phyloP scores from a whole-genome alignment of 106 monocot genomes.

The Allium cepa region DNA sequence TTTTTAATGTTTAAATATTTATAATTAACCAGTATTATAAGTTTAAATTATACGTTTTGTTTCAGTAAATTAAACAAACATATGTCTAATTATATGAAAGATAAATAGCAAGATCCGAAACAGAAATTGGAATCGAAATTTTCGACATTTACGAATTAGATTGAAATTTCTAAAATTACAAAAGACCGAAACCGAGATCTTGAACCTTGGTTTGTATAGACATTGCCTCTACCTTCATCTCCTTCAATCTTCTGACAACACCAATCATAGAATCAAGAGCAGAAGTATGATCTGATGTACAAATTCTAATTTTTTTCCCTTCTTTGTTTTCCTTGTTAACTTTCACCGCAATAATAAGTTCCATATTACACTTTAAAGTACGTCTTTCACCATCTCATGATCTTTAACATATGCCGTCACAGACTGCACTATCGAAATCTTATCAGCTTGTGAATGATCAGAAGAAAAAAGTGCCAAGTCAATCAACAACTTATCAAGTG shows the following conservation, averaged over 20 bases:
- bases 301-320: not conserved
- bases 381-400: conserved; percentile 31
- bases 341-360: conserved; percentile 15
- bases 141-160: no score
- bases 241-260: conserved; percentile 16
- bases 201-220: conserved; percentile 6
- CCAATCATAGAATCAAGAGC: conserved; percentile 19
- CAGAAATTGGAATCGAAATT: no score
- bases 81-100: no score
- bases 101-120: no score
- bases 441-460: conserved; percentile 37
- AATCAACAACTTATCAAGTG: no score
- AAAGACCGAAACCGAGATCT: no score
- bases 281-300: not conserved
- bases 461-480: not conserved
- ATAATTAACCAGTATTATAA: no score
- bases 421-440: conserved; percentile 65
- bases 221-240: conserved; percentile 12
- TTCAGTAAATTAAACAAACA: no score
- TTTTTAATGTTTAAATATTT: no score
- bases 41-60: no score
- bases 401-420: conserved; percentile 39
- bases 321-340: not conserved
- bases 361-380: conserved; percentile 31
- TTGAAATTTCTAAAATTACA: no score